Evolutionary conservation across 345 rosid species (phyloP).

Genomic region (Euphorbia peplus): DNA sequence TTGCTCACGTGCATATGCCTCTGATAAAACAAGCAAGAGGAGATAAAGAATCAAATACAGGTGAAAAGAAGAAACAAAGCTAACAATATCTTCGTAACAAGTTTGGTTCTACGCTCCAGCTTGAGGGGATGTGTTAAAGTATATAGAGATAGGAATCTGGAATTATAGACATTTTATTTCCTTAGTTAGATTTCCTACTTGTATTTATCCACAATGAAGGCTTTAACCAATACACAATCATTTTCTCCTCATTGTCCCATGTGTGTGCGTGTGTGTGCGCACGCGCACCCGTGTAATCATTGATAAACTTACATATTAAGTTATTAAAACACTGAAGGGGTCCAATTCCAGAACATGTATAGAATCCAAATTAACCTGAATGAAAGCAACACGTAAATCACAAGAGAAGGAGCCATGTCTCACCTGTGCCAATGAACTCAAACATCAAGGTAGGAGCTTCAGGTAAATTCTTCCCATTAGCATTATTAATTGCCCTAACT

Average conservation of each 20-base stretch:
- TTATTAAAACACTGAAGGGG: background rate
- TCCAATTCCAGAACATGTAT: background rate
- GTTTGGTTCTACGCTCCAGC: no score
- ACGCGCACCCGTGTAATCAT: background rate
- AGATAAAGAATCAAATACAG: background rate
- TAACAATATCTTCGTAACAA: no score
- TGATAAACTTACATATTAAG: background rate
- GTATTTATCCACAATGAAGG: no score
- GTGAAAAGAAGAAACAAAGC: conserved; percentile 1
- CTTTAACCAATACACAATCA: no score
- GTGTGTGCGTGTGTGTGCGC: no score
- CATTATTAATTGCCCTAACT: conserved; percentile 77
- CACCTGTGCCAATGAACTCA: conserved; percentile 89
- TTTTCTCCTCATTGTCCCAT: no score
- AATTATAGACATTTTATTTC: no score
- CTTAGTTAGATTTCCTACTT: no score
- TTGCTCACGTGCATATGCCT: conserved; percentile 84
- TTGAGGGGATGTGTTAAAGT: no score
- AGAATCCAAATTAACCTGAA: background rate
- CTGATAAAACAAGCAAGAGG: conserved; percentile 30
- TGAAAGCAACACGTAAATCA: no score
- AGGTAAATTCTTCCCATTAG: conserved; percentile 72
- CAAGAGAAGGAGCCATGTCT: conserved; percentile 12
- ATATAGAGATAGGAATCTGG: no score
- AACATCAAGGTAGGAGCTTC: conserved; percentile 92